A percentile compares a stretch with the other conserved stretches of the same genome.
phyloP scores from a whole-genome alignment of 75 land plant genomes.

The Cryptomeria japonica region DNA sequence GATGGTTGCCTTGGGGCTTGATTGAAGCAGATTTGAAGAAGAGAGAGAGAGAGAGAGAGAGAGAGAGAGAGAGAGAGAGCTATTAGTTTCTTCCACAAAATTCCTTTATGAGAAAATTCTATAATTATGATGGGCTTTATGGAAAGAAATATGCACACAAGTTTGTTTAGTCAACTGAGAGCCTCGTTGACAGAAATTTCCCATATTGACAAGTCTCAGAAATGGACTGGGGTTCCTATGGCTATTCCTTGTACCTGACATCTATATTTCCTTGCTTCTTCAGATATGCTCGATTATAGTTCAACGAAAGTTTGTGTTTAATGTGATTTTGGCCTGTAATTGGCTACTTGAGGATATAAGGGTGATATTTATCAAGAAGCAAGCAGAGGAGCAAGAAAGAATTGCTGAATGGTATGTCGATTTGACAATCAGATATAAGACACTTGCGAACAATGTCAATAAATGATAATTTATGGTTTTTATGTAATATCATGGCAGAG shows the following conservation, averaged over 20 bases:
- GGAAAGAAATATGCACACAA: not conserved
- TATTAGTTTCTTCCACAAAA: not conserved
- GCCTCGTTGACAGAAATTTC: not conserved
- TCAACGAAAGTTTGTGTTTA: not conserved
- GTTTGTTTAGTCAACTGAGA: not conserved
- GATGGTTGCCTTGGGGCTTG: not conserved
- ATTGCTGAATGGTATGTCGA: not conserved
- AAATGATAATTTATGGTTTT: not conserved
- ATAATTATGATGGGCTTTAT: not conserved
- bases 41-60: too few relatives aligned
- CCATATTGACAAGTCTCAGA: not conserved
- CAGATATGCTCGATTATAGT: not conserved
- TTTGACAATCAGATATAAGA: not conserved
- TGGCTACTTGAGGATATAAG: not conserved
- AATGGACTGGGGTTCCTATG: not conserved
- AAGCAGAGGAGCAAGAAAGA: not conserved
- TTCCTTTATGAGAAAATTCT: not conserved
- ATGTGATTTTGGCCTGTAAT: not conserved
- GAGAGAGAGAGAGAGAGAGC: too few relatives aligned
- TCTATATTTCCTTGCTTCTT: not conserved
- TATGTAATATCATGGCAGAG: not conserved
- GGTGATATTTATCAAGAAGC: not conserved
- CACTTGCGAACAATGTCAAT: not conserved
- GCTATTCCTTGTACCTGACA: not conserved
- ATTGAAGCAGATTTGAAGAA: not conserved